These are phyloP conservation scores for Coemansia sp. DNA, from an alignment of 192 early-diverging fungal genomes.

Conservation along the genomic window DNA sequence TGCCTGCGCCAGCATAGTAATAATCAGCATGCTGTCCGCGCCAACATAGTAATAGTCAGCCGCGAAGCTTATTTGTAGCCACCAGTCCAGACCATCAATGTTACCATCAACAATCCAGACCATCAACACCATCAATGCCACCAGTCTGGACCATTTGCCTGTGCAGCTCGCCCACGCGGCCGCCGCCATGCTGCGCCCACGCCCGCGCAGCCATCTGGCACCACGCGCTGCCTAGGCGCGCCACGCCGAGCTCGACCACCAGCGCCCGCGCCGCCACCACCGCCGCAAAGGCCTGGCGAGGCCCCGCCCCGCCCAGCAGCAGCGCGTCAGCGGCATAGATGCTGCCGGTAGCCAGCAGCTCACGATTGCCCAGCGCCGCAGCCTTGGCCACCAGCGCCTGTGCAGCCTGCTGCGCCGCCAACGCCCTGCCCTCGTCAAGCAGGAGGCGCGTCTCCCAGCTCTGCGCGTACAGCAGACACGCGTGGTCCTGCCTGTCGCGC, in stretches of 20 bases:
- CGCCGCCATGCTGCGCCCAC: constrained; percentile 20
- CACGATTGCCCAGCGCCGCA: constrained; percentile 10
- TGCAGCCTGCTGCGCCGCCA: not conserved
- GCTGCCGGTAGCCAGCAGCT: constrained; percentile 15
- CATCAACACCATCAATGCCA: not conserved
- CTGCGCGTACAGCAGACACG: constrained; percentile 25
- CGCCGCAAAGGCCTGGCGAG: constrained; percentile 13
- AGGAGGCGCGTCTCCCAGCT: constrained; percentile 35
- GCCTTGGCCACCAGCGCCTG: constrained; percentile 32
- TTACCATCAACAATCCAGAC: too few species aligned
- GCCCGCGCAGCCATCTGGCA: constrained; percentile 20
- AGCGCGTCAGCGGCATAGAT: constrained; percentile 26
- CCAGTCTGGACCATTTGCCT: not conserved
- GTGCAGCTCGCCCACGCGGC: constrained; percentile 16
- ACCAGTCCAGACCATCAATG: too few species aligned
- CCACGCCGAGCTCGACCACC: constrained; percentile 21
- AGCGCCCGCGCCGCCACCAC: constrained; percentile 21
- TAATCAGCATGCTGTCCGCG: too few species aligned
- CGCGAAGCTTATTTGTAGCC: too few species aligned
- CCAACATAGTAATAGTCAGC: not conserved
- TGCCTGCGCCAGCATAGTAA: not conserved
- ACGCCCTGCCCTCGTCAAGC: not conserved
- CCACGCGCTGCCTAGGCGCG: constrained; percentile 11
- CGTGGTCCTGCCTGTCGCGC: constrained; percentile 49
- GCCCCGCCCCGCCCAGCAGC: not conserved